Evolutionary conservation across 116 monocot genomes (phyloP), one percentile per base, ranked within the genome.

Genomic region (Dioscorea cayenensis): DNA sequence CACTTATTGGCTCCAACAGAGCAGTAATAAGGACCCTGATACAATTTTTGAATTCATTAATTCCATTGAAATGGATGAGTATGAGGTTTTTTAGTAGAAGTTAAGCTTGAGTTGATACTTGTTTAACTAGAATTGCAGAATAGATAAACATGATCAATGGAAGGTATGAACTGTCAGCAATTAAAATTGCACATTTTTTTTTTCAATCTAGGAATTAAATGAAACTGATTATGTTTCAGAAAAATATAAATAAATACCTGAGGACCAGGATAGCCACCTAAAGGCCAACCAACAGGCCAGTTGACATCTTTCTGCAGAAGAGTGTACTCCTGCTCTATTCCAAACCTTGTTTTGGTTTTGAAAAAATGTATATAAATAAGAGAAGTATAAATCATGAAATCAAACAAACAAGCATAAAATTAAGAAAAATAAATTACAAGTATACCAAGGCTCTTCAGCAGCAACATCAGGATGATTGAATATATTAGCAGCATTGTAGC

Each of bases 231-330:
- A 12, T 6, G 6, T 43, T 43, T 43, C 7, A 43, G 43, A 43
- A 43, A 6, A 43, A 7, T 1, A 10, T 8, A 7, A 10, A 10
- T 43, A 5, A 51, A 50, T 72, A 95, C 91, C 89, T 91, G 95
- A 60, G 95, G 95, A 64, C 92, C 91, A 75, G 95, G 95, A 66
- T 51, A 91, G 21, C 95, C 95, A 22, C 95, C 95, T 29, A 91
- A 25, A 17, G 95, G 95, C 95, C 95, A 95, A 0, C 95, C 95
- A 76, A 95, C 70, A 51, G 95, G 95, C 95, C 95, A 95, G 1
- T 84, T 91, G 64, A 87, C 88, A 71, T 95, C 89, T 70, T 91
- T 95, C 78, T 89, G 91, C 17, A 95, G 86, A 21, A 95, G 95
- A 21, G 91, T 95, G 82, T 95, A 95, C 73, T 95, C 95, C 43